Conservation (phyloP, 352 stramenopile genomes). For the Phytophthora multivora region DNA sequence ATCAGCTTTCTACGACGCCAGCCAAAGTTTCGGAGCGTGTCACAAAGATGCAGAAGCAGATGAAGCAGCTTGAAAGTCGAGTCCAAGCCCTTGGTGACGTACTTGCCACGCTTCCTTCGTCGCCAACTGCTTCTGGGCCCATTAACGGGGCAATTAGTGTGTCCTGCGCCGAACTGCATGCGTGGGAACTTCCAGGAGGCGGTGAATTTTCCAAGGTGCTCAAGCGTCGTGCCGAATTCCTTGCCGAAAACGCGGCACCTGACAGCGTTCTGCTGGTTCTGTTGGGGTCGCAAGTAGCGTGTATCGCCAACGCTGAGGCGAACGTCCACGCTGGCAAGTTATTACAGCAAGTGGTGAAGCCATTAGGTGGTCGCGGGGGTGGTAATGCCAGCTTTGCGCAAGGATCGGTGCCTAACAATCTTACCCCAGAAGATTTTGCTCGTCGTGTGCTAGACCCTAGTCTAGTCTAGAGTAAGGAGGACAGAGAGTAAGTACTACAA, state of each 20-base stretch:
- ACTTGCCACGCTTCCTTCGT: constrained; percentile 46
- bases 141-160: constrained; percentile 23
- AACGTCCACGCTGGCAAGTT: constrained; percentile 58
- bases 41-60: constrained; percentile 70
- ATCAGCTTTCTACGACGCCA: constrained; percentile 62
- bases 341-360: constrained; percentile 58
- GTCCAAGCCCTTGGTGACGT: constrained; percentile 57
- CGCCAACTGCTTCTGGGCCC: constrained; percentile 37
- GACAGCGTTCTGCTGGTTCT: constrained; percentile 51
- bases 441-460: constrained; percentile 18
- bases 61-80: constrained; percentile 64
- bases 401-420: constrained; percentile 39
- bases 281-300: constrained; percentile 59
- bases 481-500: too few species aligned
- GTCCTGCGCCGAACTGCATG: constrained; percentile 43
- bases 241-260: constrained; percentile 36
- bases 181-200: constrained; percentile 19
- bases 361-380: constrained; percentile 56
- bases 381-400: constrained; percentile 70
- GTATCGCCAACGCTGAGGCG: constrained; percentile 36
- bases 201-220: constrained; percentile 58
- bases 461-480: constrained; percentile 11
- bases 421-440: constrained; percentile 30
- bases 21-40: constrained; percentile 70
- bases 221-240: constrained; percentile 63